Base-by-base conservation (phyloP, 2,329 filamentous ascomycete genomes). In the Colletotrichum siamense region DNA sequence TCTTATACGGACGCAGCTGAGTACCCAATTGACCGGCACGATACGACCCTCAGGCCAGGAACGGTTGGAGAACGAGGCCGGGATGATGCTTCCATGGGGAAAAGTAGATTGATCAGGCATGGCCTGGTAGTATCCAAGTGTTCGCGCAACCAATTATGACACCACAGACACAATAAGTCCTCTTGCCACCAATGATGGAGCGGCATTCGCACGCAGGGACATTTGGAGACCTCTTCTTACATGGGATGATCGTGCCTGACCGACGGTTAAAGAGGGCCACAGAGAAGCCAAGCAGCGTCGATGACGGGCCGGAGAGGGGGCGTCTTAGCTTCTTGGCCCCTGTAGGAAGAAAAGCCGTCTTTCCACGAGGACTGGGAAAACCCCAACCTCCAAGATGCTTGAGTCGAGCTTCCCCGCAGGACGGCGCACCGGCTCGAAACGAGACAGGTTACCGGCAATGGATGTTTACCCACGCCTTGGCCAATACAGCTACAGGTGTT, bases 201-300 rank as follows among this genome's bases (percentile, higher is more conserved):
- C 55, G 52, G 39, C 15, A 34, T 52, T 12, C 16, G 62, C 55
- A 71, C 22, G 36, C 62, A 64, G 63, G 67, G 24, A 75, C 62
- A 62, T 36, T 26, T 34, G 28, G 26, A 26, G 18, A 59, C 69
- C 22, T 34, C 52, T 26, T n/a, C 36, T 18, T 24, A 49, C 66
- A 63, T 64, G 66, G 66, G 71, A 63, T 44, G 65, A 49, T 71
- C 49, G 67, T 63, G 24, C 52, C 67, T 32, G 62, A n/a, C 28
- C 66, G n/a, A 71, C 66, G 75, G 75, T 26, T 77, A 77, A 71
- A 77, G 22, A 70, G 71, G 39, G n/a, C 24, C 39, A 26, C 18
- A n/a, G 28, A 39, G 69, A 71, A 36, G 16, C 55, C 24, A 69
- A 49, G 9, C 8, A 49, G 8, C 24, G 16, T 22, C 6, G 30